Evolutionary conservation across 2,329 filamentous ascomycete genomes (phyloP).

Genomic region (Cucurbitaria berberidis): DNA sequence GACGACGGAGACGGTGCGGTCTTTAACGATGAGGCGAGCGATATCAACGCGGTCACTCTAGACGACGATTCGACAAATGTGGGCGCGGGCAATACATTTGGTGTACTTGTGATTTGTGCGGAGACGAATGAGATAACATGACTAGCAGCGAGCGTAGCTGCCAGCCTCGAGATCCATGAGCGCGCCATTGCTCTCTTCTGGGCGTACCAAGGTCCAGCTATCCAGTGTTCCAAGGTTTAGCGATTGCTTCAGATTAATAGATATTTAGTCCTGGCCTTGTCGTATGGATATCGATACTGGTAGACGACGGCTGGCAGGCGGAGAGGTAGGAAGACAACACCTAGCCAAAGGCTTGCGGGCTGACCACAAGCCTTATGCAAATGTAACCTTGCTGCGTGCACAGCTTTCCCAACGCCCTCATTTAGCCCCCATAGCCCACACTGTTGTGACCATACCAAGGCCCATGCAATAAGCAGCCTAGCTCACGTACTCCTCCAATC

Average conservation of each 20-base stretch:
- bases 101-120: conserved; percentile 11
- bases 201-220: not conserved
- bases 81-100: too few species aligned
- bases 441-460: not conserved
- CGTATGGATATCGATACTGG: not conserved
- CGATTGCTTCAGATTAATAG: not conserved
- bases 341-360: not conserved
- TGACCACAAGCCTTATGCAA: not conserved
- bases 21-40: conserved; percentile 3
- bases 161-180: conserved; percentile 16
- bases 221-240: not conserved
- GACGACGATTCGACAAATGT: too few species aligned
- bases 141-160: conserved; percentile 12
- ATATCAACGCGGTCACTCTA: too few species aligned
- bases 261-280: not conserved
- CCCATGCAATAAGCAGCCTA: not conserved
- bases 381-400: not conserved
- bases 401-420: not conserved
- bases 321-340: not conserved
- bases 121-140: conserved; percentile 4
- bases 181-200: conserved; percentile 11
- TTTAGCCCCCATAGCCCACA: not conserved
- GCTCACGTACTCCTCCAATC: not conserved
- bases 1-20: conserved; percentile 14
- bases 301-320: not conserved